Evolutionary conservation across 768 basidiomycete species (phyloP).

Genomic region (Cyclocybe aegerita): DNA sequence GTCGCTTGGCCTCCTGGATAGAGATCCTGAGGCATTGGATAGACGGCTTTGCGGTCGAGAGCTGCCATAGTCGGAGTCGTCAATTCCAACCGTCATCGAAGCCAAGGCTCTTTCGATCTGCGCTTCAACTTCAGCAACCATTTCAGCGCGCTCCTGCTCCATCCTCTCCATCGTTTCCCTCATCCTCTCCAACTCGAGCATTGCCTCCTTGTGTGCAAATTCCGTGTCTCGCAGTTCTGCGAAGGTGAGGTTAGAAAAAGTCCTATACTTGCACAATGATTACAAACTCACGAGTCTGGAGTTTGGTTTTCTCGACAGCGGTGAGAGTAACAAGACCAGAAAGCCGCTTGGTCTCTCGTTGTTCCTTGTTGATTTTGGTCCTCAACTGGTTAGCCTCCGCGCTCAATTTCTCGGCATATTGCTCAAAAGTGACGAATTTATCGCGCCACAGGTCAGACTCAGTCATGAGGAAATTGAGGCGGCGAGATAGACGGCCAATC

Average conservation of each 20-base stretch:
- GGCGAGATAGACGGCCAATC: slow-evolving; percentile 81
- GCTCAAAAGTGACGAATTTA: slow-evolving; percentile 93
- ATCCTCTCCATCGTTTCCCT: slow-evolving; percentile 81
- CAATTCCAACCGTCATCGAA: slow-evolving; percentile 80
- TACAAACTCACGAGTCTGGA: slow-evolving; percentile 68
- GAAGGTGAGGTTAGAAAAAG: slow-evolving; percentile 6
- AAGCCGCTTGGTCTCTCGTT: slow-evolving; percentile 82
- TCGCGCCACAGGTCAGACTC: slow-evolving; percentile 89
- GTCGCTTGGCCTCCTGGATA: slow-evolving; percentile 64
- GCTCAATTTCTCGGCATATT: slow-evolving; percentile 89
- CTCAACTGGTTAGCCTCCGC: slow-evolving; percentile 83
- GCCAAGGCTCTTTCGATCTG: slow-evolving; percentile 87
- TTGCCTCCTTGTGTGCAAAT: slow-evolving; percentile 73
- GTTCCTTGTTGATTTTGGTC: slow-evolving; percentile 88
- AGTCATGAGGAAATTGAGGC: slow-evolving; percentile 90
- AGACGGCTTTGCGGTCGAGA: slow-evolving; percentile 69
- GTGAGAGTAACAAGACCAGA: slow-evolving; percentile 78
- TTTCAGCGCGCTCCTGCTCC: slow-evolving; percentile 83
- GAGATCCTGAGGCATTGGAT: slow-evolving; percentile 55
- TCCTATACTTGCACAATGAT: not conserved
- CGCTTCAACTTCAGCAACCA: slow-evolving; percentile 92
- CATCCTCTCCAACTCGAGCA: slow-evolving; percentile 83
- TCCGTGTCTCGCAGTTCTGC: slow-evolving; percentile 84
- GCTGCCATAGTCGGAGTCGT: slow-evolving; percentile 73
- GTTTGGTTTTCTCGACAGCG: slow-evolving; percentile 72